Evolutionary conservation across 192 early-diverging fungal species (phyloP).

Genomic region (Glomus cerebriforme): DNA sequence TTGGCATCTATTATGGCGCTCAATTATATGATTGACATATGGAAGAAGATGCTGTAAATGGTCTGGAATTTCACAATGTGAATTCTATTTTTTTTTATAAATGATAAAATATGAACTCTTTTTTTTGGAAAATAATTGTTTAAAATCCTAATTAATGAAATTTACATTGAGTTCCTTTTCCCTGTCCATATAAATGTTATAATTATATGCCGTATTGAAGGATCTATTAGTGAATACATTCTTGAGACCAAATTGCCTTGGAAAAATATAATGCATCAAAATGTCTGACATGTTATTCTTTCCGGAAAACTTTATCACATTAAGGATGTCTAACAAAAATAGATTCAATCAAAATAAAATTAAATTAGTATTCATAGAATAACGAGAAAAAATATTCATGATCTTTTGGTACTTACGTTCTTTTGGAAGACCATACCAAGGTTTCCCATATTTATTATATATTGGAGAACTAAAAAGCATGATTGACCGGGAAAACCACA

Average conservation of each 20-base stretch:
- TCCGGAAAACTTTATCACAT: not conserved
- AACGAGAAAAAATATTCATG: not conserved
- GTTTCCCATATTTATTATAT: not conserved
- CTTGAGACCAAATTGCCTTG: slow-evolving; percentile 7
- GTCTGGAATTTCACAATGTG: not conserved
- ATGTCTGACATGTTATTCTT: not conserved
- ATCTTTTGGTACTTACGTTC: not conserved
- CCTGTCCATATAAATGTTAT: not conserved
- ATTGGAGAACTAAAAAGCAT: not conserved
- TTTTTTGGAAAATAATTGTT: not conserved
- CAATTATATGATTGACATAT: not conserved
- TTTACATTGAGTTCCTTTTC: not conserved
- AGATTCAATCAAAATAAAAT: not conserved
- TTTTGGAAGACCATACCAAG: not conserved
- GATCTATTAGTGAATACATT: not conserved
- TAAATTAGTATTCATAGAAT: too few species aligned
- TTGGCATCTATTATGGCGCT: not conserved
- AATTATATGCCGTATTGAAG: not conserved
- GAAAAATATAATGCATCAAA: not conserved
- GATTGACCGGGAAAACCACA: not conserved
- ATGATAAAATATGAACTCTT: not conserved
- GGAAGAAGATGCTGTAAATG: not conserved
- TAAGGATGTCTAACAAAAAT: slow-evolving; percentile 2
- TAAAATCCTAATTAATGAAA: not conserved
- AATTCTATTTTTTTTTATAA: not conserved